Conservation (phyloP, 371 early-diverging fungal species). For the Apophysomyces variabilis region DNA sequence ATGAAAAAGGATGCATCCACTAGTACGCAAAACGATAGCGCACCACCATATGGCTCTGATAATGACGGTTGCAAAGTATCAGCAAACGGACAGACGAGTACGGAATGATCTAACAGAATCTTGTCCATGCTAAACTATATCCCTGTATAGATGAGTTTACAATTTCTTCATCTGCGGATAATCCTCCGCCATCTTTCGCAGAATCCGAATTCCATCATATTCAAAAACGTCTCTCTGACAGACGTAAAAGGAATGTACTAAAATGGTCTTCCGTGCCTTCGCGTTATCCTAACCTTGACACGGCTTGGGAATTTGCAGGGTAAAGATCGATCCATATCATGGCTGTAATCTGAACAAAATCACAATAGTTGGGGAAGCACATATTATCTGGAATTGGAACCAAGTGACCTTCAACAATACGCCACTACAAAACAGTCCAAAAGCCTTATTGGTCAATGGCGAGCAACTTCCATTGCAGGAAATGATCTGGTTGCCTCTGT, state of each 20-base stretch:
- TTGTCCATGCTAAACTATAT: too few species aligned
- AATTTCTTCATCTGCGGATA: neutral
- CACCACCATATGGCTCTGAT: too few species aligned
- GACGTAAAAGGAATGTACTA: constrained; percentile 23
- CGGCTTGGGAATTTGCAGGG: constrained; percentile 54
- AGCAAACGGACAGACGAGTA: too few species aligned
- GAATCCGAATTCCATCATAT: constrained; percentile 51
- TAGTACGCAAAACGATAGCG: too few species aligned
- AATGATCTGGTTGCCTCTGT: constrained; percentile 60
- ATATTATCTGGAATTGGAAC: constrained; percentile 47
- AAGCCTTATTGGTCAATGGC: constrained; percentile 44
- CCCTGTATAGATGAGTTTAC: neutral
- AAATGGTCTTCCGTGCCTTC: constrained; percentile 45
- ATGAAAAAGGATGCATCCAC: too few species aligned
- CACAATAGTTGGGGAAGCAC: constrained; percentile 47
- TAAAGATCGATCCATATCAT: constrained; percentile 15
- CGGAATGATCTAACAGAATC: too few species aligned
- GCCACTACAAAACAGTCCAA: constrained; percentile 15
- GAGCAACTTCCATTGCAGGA: constrained; percentile 61
- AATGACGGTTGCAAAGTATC: too few species aligned
- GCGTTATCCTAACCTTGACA: constrained; percentile 39
- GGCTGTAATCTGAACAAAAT: neutral
- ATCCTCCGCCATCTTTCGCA: constrained; percentile 49
- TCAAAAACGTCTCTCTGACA: constrained; percentile 30
- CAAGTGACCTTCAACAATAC: constrained; percentile 27